Percentiles rank a stretch among this genome's conserved stretches.
These are phyloP conservation scores for Chlorella sp. DNA, from an alignment of 139 green algal genomes.

Conservation along the genomic window DNA sequence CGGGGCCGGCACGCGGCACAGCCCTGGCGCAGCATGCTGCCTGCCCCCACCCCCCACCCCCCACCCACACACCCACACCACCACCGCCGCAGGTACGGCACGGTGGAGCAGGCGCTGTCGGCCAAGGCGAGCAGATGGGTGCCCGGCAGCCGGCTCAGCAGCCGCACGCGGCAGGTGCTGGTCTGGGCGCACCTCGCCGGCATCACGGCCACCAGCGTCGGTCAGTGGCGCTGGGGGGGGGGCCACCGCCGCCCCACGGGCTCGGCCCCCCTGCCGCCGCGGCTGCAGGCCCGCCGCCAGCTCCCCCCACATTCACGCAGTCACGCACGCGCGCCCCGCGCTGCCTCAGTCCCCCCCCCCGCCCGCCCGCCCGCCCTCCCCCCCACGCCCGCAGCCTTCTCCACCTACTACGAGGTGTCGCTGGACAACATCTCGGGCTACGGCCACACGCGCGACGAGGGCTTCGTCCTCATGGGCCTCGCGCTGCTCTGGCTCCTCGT, in stretches of 20 bases:
- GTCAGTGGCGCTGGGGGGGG: background rate
- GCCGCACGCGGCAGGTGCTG: background rate
- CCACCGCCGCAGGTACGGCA: conserved; percentile 13
- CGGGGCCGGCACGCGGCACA: no score
- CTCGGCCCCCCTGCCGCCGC: no score
- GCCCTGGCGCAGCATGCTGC: no score
- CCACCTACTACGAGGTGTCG: conserved; percentile 10
- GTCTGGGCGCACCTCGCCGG: conserved; percentile 18
- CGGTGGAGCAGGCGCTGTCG: conserved; percentile 7
- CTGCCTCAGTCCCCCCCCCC: background rate
- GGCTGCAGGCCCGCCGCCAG: no score
- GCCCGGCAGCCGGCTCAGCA: background rate
- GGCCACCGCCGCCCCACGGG: no score
- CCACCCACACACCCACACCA: background rate
- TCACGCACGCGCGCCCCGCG: background rate
- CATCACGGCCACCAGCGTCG: conserved; percentile 5
- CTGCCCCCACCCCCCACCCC: background rate
- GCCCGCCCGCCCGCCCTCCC: background rate
- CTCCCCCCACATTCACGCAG: no score
- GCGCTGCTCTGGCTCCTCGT: background rate
- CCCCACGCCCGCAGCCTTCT: background rate
- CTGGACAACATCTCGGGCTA: no score
- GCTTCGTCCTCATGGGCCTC: no score
- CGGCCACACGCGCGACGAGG: no score
- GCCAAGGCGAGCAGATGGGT: background rate